Percentiles rank a stretch among this genome's conserved stretches.
These are phyloP conservation scores for Physcomitrium patens DNA, from an alignment of 225 moss, liverwort and hornwort genomes.

Conservation along the genomic window DNA sequence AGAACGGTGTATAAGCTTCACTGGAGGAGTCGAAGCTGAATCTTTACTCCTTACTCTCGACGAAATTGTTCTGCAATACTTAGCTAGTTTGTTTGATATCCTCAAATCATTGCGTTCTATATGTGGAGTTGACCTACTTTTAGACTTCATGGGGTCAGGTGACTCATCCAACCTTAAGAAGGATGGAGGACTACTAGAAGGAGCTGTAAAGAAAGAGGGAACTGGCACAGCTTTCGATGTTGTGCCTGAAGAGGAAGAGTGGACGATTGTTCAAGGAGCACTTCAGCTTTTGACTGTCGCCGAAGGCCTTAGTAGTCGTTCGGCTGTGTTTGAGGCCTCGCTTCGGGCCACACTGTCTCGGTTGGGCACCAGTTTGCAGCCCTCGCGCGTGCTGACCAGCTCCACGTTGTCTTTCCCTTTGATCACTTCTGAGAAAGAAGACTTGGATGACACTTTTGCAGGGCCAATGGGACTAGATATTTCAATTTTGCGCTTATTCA, in stretches of 20 bases:
- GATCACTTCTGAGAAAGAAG: constrained; percentile 42
- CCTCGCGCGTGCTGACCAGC: constrained; percentile 40
- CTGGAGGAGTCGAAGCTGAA: constrained; percentile 95
- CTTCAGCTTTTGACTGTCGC: constrained; percentile 92
- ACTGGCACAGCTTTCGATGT: constrained; percentile 49
- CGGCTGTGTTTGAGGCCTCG: constrained; percentile 91
- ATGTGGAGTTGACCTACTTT: constrained; percentile 81
- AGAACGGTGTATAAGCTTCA: constrained; percentile 86
- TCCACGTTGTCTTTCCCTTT: constrained; percentile 39
- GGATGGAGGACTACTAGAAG: constrained; percentile 54
- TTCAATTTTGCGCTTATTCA: constrained; percentile 68
- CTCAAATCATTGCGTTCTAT: constrained; percentile 88
- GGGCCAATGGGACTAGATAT: constrained; percentile 72
- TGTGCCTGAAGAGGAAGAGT: constrained; percentile 96
- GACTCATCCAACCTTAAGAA: constrained; percentile 60
- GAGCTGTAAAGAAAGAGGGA: constrained; percentile 55
- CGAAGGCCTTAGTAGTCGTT: constrained; percentile 79
- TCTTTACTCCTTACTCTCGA: constrained; percentile 82
- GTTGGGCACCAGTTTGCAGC: constrained; percentile 67
- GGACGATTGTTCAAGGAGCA: constrained; percentile 97
- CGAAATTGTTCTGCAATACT: constrained; percentile 89
- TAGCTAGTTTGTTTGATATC: constrained; percentile 78
- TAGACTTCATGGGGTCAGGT: constrained; percentile 50
- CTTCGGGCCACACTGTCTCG: constrained; percentile 80
- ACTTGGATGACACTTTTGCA: constrained; percentile 45